A percentile compares a stretch with the other conserved stretches of the same genome.
These are phyloP conservation scores for Hevea brasiliensis DNA, from an alignment of 345 rosid genomes.

Conservation along the genomic window DNA sequence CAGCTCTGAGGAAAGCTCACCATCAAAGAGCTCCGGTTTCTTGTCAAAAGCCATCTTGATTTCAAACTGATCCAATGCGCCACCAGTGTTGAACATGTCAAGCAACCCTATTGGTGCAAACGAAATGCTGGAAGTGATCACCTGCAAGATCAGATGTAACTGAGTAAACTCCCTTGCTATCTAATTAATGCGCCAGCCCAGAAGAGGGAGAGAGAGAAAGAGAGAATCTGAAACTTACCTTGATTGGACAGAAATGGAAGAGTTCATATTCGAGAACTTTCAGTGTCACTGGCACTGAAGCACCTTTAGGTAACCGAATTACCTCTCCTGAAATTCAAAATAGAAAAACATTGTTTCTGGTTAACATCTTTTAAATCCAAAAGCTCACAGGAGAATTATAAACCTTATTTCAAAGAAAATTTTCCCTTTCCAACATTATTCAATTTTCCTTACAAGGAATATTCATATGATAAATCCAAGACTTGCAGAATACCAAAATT, in stretches of 20 bases:
- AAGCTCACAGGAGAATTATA: not conserved
- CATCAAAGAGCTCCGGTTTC: conserved; percentile 48
- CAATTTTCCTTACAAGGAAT: not conserved
- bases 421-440: not conserved
- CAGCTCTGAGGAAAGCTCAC: conserved; percentile 48
- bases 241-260: conserved; percentile 78
- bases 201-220: not conserved
- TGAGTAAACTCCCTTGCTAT: conserved; percentile 8
- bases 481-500: not conserved
- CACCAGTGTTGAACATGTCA: conserved; percentile 83
- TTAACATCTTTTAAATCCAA: not conserved
- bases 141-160: conserved; percentile 41
- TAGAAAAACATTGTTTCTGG: not conserved
- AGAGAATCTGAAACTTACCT: conserved; percentile 39
- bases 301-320: conserved; percentile 64
- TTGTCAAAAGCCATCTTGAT: conserved; percentile 36
- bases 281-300: conserved; percentile 78
- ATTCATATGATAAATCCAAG: not conserved
- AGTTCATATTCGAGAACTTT: conserved; percentile 83
- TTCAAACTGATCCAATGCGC: conserved; percentile 63
- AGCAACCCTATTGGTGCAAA: conserved; percentile 89
- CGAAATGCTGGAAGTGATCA: conserved; percentile 50
- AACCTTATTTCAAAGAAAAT: not conserved
- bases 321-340: conserved; percentile 61
- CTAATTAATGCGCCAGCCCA: not conserved